Percentiles rank a stretch among this genome's conserved stretches.
These are phyloP conservation scores for Sugiyamaella qingdaonensis DNA, from an alignment of 805 yeast genomes.

Conservation along the genomic window DNA sequence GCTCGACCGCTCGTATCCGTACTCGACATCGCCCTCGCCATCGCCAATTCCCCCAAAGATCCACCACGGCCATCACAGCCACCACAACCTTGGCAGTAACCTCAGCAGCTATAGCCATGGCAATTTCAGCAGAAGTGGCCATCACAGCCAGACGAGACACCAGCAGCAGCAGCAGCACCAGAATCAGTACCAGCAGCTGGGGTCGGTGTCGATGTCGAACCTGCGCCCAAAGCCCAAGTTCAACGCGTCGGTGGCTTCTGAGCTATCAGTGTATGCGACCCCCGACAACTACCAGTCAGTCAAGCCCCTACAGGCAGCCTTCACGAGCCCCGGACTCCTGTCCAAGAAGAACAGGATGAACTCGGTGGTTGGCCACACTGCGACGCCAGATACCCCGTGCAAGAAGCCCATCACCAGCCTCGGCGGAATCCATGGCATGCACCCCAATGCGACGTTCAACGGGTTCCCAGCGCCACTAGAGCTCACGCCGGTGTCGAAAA, in stretches of 20 bases:
- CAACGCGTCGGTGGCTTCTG: slow-evolving; percentile 18
- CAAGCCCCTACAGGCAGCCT: slow-evolving; percentile 82
- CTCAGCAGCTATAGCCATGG: neutral
- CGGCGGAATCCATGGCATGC: slow-evolving; percentile 8
- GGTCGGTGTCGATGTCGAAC: neutral
- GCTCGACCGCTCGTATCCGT: slow-evolving; percentile 1
- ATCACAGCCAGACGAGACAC: slow-evolving; percentile 3
- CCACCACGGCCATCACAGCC: slow-evolving; percentile 2
- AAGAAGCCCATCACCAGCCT: slow-evolving; percentile 38
- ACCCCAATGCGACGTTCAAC: neutral
- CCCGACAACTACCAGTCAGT: slow-evolving; percentile 64
- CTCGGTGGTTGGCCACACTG: slow-evolving; percentile 22
- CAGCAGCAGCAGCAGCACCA: slow-evolving; percentile 7
- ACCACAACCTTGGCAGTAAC: neutral
- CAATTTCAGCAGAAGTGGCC: too few relatives aligned
- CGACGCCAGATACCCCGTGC: slow-evolving; percentile 64
- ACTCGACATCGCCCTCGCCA: slow-evolving; percentile 20
- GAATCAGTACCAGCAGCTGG: slow-evolving; percentile 1
- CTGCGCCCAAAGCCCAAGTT: slow-evolving; percentile 13
- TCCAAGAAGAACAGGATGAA: slow-evolving; percentile 52
- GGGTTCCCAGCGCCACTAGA: slow-evolving; percentile 10
- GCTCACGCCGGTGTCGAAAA: neutral
- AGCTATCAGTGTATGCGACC: slow-evolving; percentile 35
- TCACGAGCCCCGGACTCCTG: slow-evolving; percentile 66
- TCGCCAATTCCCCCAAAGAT: slow-evolving; percentile 15